Evolutionary conservation across 179 eudicot genomes (phyloP).

Genomic region (Patellifolia procumbens): DNA sequence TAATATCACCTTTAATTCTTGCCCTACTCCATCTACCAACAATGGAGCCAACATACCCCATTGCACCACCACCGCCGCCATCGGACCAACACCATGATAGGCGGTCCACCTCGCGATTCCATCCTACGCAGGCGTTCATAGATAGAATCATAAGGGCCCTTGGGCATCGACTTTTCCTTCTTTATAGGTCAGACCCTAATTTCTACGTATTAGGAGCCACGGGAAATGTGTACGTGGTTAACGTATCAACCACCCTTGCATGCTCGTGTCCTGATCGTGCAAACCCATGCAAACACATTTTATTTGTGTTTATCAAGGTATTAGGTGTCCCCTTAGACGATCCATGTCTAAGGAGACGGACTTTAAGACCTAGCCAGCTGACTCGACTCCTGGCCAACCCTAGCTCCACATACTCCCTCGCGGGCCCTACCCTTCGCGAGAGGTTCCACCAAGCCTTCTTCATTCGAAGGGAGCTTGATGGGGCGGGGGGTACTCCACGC

Average conservation of each 20-base stretch:
- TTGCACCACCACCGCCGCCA: conserved; percentile 3
- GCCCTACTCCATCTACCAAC: not conserved
- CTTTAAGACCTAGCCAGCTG: conserved; percentile 64
- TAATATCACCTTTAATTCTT: not conserved
- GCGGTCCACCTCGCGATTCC: conserved; percentile 13
- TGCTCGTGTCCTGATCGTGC: conserved; percentile 92
- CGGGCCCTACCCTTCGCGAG: conserved; percentile 46
- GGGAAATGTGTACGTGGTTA: conserved; percentile 78
- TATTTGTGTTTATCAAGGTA: conserved; percentile 74
- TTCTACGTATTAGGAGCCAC: conserved; percentile 83
- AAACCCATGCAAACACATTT: conserved; percentile 84
- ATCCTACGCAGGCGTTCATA: conserved; percentile 45
- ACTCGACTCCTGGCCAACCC: conserved; percentile 51
- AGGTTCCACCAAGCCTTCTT: conserved; percentile 57
- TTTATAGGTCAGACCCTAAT: conserved; percentile 64
- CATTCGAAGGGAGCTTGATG: conserved; percentile 26
- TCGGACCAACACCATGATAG: conserved; percentile 15
- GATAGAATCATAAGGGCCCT: conserved; percentile 70
- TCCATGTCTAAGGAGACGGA: conserved; percentile 50
- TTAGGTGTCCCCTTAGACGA: conserved; percentile 66
- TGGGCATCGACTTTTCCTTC: conserved; percentile 66
- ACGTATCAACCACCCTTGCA: conserved; percentile 48
- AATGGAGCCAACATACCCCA: conserved; percentile 32
- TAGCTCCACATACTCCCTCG: conserved; percentile 44
- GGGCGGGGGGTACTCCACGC: conserved; percentile 5